phyloP scores from a whole-genome alignment of 176 grass and related monocot species.

The Musa beccarii region DNA sequence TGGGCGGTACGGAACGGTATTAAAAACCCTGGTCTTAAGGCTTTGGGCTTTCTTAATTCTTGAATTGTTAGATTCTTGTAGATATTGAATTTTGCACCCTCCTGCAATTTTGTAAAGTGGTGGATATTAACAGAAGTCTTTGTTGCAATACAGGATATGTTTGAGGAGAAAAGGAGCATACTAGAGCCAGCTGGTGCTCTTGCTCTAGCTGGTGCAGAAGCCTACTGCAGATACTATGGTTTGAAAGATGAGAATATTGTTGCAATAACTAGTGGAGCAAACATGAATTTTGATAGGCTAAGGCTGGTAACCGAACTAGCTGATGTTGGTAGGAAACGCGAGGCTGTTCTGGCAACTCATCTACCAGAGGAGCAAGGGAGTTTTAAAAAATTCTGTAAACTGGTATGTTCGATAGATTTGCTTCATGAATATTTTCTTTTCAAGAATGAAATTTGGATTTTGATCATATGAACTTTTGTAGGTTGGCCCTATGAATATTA shows the following conservation, averaged over 20 bases:
- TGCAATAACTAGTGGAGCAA: conserved; percentile 89
- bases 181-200: conserved; percentile 95
- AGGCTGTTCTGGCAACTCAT: conserved; percentile 77
- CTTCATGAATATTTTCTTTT: not conserved
- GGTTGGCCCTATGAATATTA: conserved; percentile 96
- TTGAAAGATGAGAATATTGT: conserved; percentile 84
- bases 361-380: conserved; percentile 74
- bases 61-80: not conserved
- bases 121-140: not conserved
- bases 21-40: no score
- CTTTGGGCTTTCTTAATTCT: not conserved
- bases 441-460: conserved; percentile 9
- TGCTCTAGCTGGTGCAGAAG: conserved; percentile 80
- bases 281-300: conserved; percentile 97
- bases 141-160: conserved; percentile 73
- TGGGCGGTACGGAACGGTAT: no score
- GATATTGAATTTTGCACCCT: not conserved
- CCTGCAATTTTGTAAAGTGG: no score
- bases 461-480: conserved; percentile 31
- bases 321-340: conserved; percentile 86
- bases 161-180: conserved; percentile 99
- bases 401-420: conserved; percentile 28
- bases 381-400: conserved; percentile 79
- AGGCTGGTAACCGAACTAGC: conserved; percentile 94
- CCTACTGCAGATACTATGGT: conserved; percentile 87